Evolutionary conservation across 306 rosid species (phyloP).

Genomic region (Prunus davidiana): DNA sequence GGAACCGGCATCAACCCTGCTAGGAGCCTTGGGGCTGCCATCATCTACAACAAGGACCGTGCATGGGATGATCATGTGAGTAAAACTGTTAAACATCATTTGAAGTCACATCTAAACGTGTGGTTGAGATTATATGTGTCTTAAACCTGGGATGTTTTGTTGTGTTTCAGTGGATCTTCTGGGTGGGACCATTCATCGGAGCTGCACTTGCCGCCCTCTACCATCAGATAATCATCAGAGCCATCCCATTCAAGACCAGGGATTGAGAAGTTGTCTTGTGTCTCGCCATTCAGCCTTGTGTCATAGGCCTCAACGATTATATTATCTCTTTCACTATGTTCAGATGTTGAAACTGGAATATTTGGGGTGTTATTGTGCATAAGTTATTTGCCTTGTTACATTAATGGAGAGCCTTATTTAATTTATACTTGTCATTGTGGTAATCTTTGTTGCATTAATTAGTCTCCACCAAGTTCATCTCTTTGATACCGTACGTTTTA

Average conservation of each 20-base stretch:
- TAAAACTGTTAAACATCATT: neutral
- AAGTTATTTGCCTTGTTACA: neutral
- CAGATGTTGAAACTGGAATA: neutral
- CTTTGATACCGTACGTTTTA: no score
- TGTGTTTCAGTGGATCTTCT: slow-evolving; percentile 49
- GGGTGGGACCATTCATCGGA: slow-evolving; percentile 60
- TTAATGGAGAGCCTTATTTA: neutral
- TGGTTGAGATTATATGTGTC: neutral
- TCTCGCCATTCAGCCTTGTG: neutral
- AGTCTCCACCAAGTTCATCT: neutral
- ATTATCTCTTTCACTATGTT: neutral
- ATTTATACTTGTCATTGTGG: neutral
- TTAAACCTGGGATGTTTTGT: neutral
- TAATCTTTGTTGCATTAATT: neutral
- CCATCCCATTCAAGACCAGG: slow-evolving; percentile 41
- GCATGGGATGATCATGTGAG: slow-evolving; percentile 46
- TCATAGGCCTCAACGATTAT: neutral
- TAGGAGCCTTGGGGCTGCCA: slow-evolving; percentile 47
- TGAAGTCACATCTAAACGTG: neutral
- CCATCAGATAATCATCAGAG: slow-evolving; percentile 48
- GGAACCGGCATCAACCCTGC: slow-evolving; percentile 53
- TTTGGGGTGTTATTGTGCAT: slow-evolving; percentile 16
- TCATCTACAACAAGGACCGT: slow-evolving; percentile 38
- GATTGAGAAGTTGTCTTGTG: slow-evolving; percentile 5
- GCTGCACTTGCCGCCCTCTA: slow-evolving; percentile 59